Base-by-base conservation (phyloP, 2,329 filamentous ascomycete species). In the Plenodomus lindquistii region DNA sequence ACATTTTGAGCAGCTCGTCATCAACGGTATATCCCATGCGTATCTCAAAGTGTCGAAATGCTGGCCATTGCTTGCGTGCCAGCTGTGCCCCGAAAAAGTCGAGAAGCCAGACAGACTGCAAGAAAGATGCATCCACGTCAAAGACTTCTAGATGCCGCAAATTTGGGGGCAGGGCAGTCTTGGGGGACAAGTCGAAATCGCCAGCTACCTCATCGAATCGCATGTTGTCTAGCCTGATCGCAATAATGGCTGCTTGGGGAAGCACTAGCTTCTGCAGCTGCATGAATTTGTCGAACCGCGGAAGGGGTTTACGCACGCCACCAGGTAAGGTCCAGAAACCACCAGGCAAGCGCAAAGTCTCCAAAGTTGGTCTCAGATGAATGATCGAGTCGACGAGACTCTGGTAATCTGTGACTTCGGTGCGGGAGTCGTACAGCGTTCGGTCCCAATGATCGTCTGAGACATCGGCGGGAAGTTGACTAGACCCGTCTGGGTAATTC, bases 291-390 rank as follows among this genome's bases (percentile, higher is more conserved):
- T 48, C 27, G 22, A 59, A 55, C 0, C 49, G 44, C 4, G 56
- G 56, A 24, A 59, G 20, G 0, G 54, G 54, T 37, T 59, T 59
- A 18, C 54, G 54, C 39, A 47, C 39, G 1, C 43, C 48, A 5
- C 54, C 51, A 7, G 54, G 54, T 11, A 57, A 42, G 1, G 56
- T 52, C 56, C 56, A 59, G 35, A 59, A 57, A 7, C 56, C 56
- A 2, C 54, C 54, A 8, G 54, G 56, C 2, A 57, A 24, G 13
- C 46, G 37, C n/a, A 59, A 19, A 9, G 13, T 34, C 13, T 53
- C 19, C 15, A 59, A 45, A 2, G 15, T 27, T 13, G 44, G 41
- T 3, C 51, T 41, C 2, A 57, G n/a, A 22, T 55, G 51, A 10
- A 47, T 8, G 13, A 57, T 18, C 4, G 24, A 39, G 17, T 57